These are phyloP conservation scores for Colletotrichum liaoningense DNA, from an alignment of 2,329 filamentous ascomycete genomes.

Conservation along the genomic window DNA sequence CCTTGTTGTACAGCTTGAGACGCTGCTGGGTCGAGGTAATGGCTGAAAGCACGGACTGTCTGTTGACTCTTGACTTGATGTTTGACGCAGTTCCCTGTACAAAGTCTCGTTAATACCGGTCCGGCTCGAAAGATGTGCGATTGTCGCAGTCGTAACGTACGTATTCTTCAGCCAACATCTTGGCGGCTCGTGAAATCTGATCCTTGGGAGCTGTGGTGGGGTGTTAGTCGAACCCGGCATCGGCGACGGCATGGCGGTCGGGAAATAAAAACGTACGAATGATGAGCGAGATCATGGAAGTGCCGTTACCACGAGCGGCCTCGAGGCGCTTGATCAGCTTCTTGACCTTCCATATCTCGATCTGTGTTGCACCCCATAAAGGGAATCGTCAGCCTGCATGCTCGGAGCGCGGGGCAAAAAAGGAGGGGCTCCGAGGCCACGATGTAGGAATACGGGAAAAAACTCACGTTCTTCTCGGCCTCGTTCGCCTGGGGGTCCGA, in stretches of 20 bases:
- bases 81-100: constrained; percentile 93
- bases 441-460: constrained; percentile 1
- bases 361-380: constrained; percentile 52
- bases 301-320: constrained; percentile 97
- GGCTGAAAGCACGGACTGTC: constrained; percentile 95
- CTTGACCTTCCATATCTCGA: constrained; percentile 97
- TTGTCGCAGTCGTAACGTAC: constrained; percentile 62
- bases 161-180: constrained; percentile 99
- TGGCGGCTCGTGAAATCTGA: constrained; percentile 93
- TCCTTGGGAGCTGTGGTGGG: constrained; percentile 85
- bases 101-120: constrained; percentile 41
- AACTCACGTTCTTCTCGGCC: constrained; percentile 92
- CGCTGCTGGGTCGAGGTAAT: constrained; percentile 99
- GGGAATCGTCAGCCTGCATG: constrained; percentile 35
- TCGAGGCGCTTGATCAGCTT: constrained; percentile 99
- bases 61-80: constrained; percentile 99
- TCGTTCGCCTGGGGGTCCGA: constrained; percentile 88
- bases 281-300: constrained; percentile 99
- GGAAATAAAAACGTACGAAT: constrained; percentile 73
- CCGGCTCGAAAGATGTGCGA: constrained; percentile 4
- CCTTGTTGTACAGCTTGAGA: constrained; percentile 99
- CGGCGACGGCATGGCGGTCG: not conserved
- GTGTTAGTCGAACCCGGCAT: constrained; percentile 31
- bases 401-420: constrained; percentile 34
- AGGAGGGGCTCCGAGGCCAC: constrained; percentile 32